Evolutionary conservation across 176 grass and related monocot genomes (phyloP), one percentile per base, ranked within the genome.

Genomic region (Oryza brachyantha): DNA sequence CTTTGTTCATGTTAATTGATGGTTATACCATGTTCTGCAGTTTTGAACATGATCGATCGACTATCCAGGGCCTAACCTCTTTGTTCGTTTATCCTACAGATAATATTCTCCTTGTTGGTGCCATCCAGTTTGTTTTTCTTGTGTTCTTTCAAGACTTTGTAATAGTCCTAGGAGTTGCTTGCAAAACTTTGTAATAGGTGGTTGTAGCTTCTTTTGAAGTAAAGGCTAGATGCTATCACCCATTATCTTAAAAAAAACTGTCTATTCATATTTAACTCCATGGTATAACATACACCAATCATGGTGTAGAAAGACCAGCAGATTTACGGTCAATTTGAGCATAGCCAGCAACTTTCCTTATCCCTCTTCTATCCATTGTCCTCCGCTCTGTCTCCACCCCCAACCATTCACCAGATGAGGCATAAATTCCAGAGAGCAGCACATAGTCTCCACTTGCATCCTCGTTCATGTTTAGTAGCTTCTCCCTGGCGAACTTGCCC

Each of bases 381-480:
- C 70, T 78, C 38, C 89, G 65, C 13, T 78, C 26, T 19, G 64
- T 74, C 85, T 88, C 85, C 41, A 88, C 73, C 42, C 52, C 76
- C 41, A 65, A 28, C 85, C 89, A 91, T 77, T 82, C 69, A 82
- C 50, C 57, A 28, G 39, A 43, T 16, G 73, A 79, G 9, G 85
- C 82, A 21, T 85, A 88, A 28, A 91, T 78, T 61, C 86, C 66
- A 57, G 89, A 88, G 16, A 88, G 78, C 74, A 88, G 41, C 16
- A 91, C 68, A 79, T 88, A 91, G 34, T 88, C 82, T 3, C 78
- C 81, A 43, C 68, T 88, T 58, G 74, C 62, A 75, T 85, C 82
- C 73, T 73, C 68, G 7, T 52, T 76, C 72, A 82, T 71, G 61
- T 72, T 61, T 32, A 68, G 54, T 69, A 91, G 83, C 68, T 29